Base-by-base conservation (phyloP, 192 early-diverging fungal genomes). In the Backusella macrospora region DNA sequence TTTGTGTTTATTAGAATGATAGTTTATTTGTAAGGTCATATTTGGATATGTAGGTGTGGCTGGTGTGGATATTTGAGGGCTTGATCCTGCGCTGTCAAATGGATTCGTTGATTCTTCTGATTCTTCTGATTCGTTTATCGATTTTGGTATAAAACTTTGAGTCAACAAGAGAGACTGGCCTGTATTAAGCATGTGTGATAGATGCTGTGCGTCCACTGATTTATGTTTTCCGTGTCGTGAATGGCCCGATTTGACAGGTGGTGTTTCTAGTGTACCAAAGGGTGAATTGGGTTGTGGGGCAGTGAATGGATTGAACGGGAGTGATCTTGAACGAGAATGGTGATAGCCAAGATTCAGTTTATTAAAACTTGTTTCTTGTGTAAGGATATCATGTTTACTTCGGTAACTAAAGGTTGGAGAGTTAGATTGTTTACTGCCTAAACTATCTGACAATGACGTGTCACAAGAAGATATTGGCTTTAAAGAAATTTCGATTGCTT, bases 391-490 rank as follows among this genome's bases (percentile, higher is more conserved):
- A 12, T 59, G 21, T 10, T 59, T 59, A 59, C 52, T 59, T 59
- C 26, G 52, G 9, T 21, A 18, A 59, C 13, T 12, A 3, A 3
- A 23, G 7, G 18, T 23, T 59, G 9, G 52, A 59, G 10, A 26
- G 12, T 59, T 23, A 23, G 52, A 59, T 59, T 26, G 52, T 26
- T 59, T 21, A 23, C 52, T 59, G 8, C n/a, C 26, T 59, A 59
- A n/a, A 23, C 23, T 59, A 21, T 13, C 18, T 59, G 52, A 59
- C 52, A 18, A 21, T 26, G 52, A 59, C 21, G 21, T 59, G 21
- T 59, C 52, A 59, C 52, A 59, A 59, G 52, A 59, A 12, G 52
- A 59, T 59, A 18, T 59, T 59, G 52, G 52, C 52, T 59, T 59
- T 59, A 59, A 26, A 4, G 52, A 59, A 26, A 59, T 59, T 13